Evolutionary conservation across 2,329 filamentous ascomycete genomes (phyloP), one percentile per base, ranked within the genome.

Genomic region (Ophiostoma angusticollis): DNA sequence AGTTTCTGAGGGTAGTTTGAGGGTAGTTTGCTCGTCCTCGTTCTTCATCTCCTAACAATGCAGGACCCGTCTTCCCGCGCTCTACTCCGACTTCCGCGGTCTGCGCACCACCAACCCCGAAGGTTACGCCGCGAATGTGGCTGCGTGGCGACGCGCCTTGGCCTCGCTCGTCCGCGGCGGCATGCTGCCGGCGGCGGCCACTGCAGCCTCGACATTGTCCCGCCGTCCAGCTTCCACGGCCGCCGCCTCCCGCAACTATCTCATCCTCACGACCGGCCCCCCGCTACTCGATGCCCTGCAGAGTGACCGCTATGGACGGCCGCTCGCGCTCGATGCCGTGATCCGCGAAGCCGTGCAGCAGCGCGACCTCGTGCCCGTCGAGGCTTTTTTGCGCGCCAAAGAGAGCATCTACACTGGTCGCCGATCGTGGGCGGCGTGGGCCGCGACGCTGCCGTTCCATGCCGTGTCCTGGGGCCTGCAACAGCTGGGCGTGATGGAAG

Each of bases 291-390:
- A 74, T 18, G 74, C 77, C 25, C 64, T 98, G 38, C 79, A 87
- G 48, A 82, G 70, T 35, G 76, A 77, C 31, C 78, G 89, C 50
- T 87, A 76, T 58, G 91, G 91, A 2, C 72, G 78, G 32, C 91
- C 91, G 2, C 68, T 89, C 9, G 84, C 83, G 3, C 64, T 98
- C 1, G 81, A 81, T 1, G 74, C 78, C 4, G 91, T 87, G 5
- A 65, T 96, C 35, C 61, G 62, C 22, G 89, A 96, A 50, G 82
- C 83, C 0, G 62, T 91, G 1, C 64, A 70, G 37, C 73, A 68
- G 31, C 75, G 70, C 33, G 76, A 80, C 31, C 72, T 94, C 57
- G 64, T 94, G 11, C 74, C 80, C 0, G 52, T 89, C 9, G 61
- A 72, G 12, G 70, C 80, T 9, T 98, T 93, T 50, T 57, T 81